phyloP scores from a whole-genome alignment of 1,284 basidiomycete genomes.

The Irpex sp. region DNA sequence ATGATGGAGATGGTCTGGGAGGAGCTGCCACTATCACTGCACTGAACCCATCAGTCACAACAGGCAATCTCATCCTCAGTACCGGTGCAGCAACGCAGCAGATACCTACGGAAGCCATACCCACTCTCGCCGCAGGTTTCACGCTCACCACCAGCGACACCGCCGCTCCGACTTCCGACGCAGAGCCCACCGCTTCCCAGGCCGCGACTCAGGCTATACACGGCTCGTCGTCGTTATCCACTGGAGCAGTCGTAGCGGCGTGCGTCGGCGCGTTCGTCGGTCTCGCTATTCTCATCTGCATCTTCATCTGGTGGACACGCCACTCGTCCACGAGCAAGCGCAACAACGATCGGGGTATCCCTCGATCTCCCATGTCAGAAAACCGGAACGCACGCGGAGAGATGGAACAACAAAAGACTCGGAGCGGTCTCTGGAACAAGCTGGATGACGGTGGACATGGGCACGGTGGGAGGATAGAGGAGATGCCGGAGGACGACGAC shows the following conservation, averaged over 20 bases:
- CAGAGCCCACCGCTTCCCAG: constrained; percentile 11
- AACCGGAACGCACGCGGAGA: constrained; percentile 19
- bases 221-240: constrained; percentile 19
- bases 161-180: constrained; percentile 10
- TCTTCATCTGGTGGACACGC: constrained; percentile 23
- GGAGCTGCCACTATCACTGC: constrained; percentile 9
- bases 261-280: constrained; percentile 30
- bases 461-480: constrained; percentile 11
- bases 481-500: constrained; percentile 20
- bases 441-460: constrained; percentile 16
- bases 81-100: neutral
- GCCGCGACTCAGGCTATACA: constrained; percentile 12
- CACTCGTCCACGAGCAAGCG: constrained; percentile 18
- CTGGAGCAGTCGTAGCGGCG: constrained; percentile 31
- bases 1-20: constrained; percentile 12
- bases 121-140: constrained; percentile 7
- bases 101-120: constrained; percentile 8
- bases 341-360: constrained; percentile 11
- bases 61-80: constrained; percentile 12
- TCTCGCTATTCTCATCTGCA: constrained; percentile 23
- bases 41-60: neutral
- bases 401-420: constrained; percentile 17
- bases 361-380: constrained; percentile 12
- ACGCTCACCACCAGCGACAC: constrained; percentile 13
- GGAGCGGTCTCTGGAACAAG: constrained; percentile 19